Evolutionary conservation across 441 rosid genomes (phyloP).

Genomic region (Syzygium syzygioides): DNA sequence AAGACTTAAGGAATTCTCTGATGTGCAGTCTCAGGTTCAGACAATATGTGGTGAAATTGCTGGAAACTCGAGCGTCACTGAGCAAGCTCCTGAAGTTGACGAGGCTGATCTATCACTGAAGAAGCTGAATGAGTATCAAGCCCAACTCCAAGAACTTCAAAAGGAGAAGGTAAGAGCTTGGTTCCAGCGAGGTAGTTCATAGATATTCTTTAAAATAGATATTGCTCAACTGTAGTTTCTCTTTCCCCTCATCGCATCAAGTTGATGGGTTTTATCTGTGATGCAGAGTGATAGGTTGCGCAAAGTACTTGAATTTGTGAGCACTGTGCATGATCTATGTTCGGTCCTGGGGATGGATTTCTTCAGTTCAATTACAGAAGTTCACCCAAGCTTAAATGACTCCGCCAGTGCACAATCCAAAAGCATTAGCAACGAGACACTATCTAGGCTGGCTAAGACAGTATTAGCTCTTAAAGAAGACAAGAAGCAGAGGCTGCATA

Average conservation of each 20-base stretch:
- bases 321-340: slow-evolving; percentile 94
- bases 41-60: slow-evolving; percentile 91
- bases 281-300: slow-evolving; percentile 88
- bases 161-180: slow-evolving; percentile 73
- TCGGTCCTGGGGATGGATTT: slow-evolving; percentile 94
- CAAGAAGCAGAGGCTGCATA: slow-evolving; percentile 87
- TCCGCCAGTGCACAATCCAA: slow-evolving; percentile 63
- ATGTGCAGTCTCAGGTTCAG: slow-evolving; percentile 83
- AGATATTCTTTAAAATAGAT: background rate
- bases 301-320: slow-evolving; percentile 84
- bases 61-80: slow-evolving; percentile 52
- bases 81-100: slow-evolving; percentile 60
- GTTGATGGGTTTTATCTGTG: slow-evolving; percentile 9
- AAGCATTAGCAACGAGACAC: slow-evolving; percentile 94
- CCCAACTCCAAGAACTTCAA: slow-evolving; percentile 85
- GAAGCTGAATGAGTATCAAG: slow-evolving; percentile 75
- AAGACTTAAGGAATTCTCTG: slow-evolving; percentile 80
- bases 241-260: background rate
- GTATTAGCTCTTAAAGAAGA: slow-evolving; percentile 77
- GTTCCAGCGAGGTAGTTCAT: background rate
- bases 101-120: slow-evolving; percentile 85
- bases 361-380: slow-evolving; percentile 73
- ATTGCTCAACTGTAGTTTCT: background rate
- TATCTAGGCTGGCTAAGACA: slow-evolving; percentile 80
- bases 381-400: slow-evolving; percentile 96